Base-by-base conservation (phyloP, 169 alveolate genomes). In the Babesia sp. region DNA sequence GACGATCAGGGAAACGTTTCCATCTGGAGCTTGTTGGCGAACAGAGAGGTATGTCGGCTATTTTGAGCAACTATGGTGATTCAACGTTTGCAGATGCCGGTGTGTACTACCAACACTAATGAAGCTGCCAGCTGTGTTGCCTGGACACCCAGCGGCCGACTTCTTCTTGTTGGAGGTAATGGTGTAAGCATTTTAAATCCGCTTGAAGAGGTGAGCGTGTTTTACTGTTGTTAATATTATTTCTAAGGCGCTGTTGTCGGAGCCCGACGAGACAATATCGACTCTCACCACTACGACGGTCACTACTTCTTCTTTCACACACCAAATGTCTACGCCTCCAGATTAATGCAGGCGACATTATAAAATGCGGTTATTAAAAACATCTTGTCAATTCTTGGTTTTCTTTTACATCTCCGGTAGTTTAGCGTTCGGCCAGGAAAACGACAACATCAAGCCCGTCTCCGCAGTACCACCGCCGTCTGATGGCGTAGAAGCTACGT, bases 381-480 rank as follows among this genome's bases (percentile, higher is more conserved):
- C 33, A 33, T 0, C 36, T 8, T 31, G n/a, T 11, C 50, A 8
- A n/a, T 18, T 55, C 16, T 33, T 31, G 67, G 67, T n/a, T 9
- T 18, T 57, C 14, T 4, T 33, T 22, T 41, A 29, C 41, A 11
- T 60, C 56, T 34, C 56, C 14, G 54, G 56, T 29, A n/a, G 37
- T 22, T 14, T 1, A 9, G 71, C 50, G 45, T 37, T 24, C 42
- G 22, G 39, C 45, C 31, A 60, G n/a, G 24, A 39, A 20, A 44
- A 60, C 71, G 56, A 60, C 71, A 60, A 41, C 71, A 39, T 28
- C 67, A 34, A 22, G 29, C 18, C 53, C 53, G 28, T n/a, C n/a
- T n/a, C n/a, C n/a, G n/a, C n/a, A n/a, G n/a, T n/a, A n/a, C n/a
- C n/a, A n/a, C n/a, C n/a, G n/a, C n/a, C n/a, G n/a, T n/a, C n/a